Conservation (phyloP, 1,139 yeast genomes). For the Wickerhamiella infanticola region DNA sequence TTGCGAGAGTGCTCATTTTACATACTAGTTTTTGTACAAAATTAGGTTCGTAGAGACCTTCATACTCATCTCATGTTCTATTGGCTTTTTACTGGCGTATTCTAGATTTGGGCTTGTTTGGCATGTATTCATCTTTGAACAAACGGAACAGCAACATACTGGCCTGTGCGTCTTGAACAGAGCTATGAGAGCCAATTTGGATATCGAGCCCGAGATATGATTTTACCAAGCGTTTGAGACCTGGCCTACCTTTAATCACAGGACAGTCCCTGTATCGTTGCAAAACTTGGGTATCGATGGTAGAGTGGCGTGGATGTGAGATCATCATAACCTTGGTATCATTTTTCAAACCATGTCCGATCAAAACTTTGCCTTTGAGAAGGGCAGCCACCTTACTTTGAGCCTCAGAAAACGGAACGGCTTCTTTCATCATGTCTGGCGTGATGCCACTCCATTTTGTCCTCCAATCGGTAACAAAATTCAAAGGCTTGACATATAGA, state of each 20-base stretch:
- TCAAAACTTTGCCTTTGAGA: constrained; percentile 32
- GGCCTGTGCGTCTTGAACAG: constrained; percentile 82
- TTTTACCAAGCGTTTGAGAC: constrained; percentile 48
- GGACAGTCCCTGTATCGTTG: constrained; percentile 36
- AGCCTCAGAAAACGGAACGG: constrained; percentile 50
- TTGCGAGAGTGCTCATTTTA: no score
- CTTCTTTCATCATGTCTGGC: constrained; percentile 51
- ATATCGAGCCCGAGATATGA: constrained; percentile 46
- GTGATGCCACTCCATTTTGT: constrained; percentile 88
- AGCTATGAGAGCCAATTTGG: constrained; percentile 66
- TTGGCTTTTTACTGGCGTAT: no score
- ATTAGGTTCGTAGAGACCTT: no score
- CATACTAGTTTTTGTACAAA: no score
- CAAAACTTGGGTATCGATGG: constrained; percentile 63
- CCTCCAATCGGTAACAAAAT: constrained; percentile 75
- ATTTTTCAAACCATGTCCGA: constrained; percentile 76
- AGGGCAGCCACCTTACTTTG: constrained; percentile 24
- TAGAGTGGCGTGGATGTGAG: constrained; percentile 47
- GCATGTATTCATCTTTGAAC: constrained; percentile 35
- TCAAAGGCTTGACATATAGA: constrained; percentile 57
- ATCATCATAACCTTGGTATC: constrained; percentile 56
- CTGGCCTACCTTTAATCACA: constrained; percentile 52
- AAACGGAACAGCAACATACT: constrained; percentile 64
- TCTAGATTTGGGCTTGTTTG: neutral
- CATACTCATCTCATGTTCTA: no score